Base-by-base conservation (phyloP, 2,329 filamentous ascomycete species). In the Trichoderma pleuroti region DNA sequence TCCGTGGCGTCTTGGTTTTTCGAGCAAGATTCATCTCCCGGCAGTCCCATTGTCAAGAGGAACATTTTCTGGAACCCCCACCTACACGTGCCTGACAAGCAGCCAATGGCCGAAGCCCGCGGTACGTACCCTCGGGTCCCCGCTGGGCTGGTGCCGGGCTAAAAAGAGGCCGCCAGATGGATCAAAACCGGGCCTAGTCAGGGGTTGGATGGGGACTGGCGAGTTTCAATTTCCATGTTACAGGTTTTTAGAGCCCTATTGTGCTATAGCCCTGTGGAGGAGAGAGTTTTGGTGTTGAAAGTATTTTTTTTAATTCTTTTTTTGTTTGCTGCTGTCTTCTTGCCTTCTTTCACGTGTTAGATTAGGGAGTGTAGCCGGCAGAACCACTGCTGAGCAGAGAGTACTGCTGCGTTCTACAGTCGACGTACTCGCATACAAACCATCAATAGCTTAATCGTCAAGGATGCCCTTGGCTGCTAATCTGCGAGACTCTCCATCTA, bases 161-260 rank as follows among this genome's bases (percentile, higher is more conserved):
- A 67, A 68, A 68, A 34, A 68, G 66, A 68, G 66, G 66, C 66
- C 66, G 66, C 66, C 66, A 52, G 52, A 49, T 57, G 59, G 59
- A 66, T 57, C 36, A 42, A 66, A 57, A 32, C 26, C n/a, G 66
- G 66, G 66, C 36, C 56, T 68, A 68, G 66, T 68, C 66, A 68
- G 66, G 66, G 66, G 66, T 68, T 61, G 11, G 39, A 68, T 68
- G 66, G 66, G 49, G 56, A 24, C 28, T 42, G 56, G 21, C 56
- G 56, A 61, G 66, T 68, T 68, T 68, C 56, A 68, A 59, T 59
- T 46, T 68, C 54, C 5, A 61, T 39, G 39, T 11, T 28, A 12
- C 56, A 16, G 46, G 39, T 36, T 46, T 46, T 61, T 28, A 36
- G 10, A 61, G 32, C 18, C 26, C 9, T 42, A n/a, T 54, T 39